A percentile compares a stretch with the other conserved stretches of the same genome.
These are phyloP conservation scores for Scenedesmus sp. DNA, from an alignment of 163 green algal genomes.

Conservation along the genomic window DNA sequence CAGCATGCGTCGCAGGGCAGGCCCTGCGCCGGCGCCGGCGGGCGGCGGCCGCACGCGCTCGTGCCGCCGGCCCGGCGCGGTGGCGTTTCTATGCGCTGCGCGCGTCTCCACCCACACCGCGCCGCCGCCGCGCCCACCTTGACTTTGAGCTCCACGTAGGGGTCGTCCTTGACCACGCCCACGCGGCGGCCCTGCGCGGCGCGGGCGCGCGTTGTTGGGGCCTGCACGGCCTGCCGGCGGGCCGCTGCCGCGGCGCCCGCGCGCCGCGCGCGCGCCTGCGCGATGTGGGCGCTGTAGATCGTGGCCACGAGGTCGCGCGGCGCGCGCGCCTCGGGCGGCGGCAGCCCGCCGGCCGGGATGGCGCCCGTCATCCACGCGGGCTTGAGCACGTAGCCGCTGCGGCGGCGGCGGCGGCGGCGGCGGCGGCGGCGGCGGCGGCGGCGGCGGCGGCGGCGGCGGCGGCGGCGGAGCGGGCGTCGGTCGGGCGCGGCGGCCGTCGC, in stretches of 20 bases:
- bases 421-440: neutral
- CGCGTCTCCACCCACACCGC: slow-evolving; percentile 9
- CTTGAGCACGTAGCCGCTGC: slow-evolving; percentile 42
- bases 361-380: neutral
- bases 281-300: slow-evolving; percentile 22
- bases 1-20: too few species aligned
- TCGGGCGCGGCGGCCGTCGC: too few species aligned
- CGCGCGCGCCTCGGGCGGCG: neutral
- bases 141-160: slow-evolving; percentile 39
- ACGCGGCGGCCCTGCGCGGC: slow-evolving; percentile 25
- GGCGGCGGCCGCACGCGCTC: too few species aligned
- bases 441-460: neutral
- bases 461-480: neutral
- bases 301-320: slow-evolving; percentile 13
- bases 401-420: too few species aligned
- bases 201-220: too few species aligned
- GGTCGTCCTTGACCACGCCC: slow-evolving; percentile 27
- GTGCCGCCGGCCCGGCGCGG: too few species aligned
- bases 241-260: too few species aligned
- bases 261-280: too few species aligned
- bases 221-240: too few species aligned
- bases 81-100: too few species aligned
- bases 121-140: too few species aligned
- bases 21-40: too few species aligned
- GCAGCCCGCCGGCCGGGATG: neutral